These are phyloP conservation scores for Alternaria consortialis DNA, from an alignment of 2,329 filamentous ascomycete genomes.

Conservation along the genomic window DNA sequence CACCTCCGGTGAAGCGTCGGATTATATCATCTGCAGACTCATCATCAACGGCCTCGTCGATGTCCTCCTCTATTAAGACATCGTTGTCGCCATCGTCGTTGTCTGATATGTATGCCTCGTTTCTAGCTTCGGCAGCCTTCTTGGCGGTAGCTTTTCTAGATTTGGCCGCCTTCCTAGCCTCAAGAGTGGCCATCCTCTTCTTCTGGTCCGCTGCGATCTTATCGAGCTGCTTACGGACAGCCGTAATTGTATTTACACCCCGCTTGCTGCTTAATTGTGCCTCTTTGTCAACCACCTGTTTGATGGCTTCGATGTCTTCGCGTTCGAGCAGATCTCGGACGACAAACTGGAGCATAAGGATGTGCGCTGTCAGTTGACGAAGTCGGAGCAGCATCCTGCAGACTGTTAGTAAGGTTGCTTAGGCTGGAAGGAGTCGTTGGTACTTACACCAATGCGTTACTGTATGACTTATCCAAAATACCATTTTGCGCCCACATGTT, in stretches of 20 bases:
- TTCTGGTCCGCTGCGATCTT: slow-evolving; percentile 29
- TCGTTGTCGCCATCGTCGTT: slow-evolving; percentile 17
- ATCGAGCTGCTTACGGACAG: slow-evolving; percentile 44
- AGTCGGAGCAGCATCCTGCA: slow-evolving; percentile 58
- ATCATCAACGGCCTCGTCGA: background rate
- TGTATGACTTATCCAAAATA: slow-evolving; percentile 47
- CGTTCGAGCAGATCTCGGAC: slow-evolving; percentile 57
- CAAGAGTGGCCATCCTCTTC: slow-evolving; percentile 18
- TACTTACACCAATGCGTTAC: slow-evolving; percentile 52
- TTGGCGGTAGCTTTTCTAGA: slow-evolving; percentile 10
- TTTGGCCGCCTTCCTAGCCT: slow-evolving; percentile 13
- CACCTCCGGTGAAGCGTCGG: slow-evolving; percentile 9
- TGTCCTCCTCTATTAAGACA: slow-evolving; percentile 5
- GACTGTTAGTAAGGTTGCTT: background rate
- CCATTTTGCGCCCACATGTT: slow-evolving; percentile 42
- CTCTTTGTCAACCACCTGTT: slow-evolving; percentile 39
- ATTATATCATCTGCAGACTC: background rate
- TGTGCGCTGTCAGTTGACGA: slow-evolving; percentile 61
- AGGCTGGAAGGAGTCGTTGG: too few relatives aligned
- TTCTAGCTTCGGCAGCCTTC: slow-evolving; percentile 9
- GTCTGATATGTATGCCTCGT: slow-evolving; percentile 9
- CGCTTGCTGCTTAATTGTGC: slow-evolving; percentile 17
- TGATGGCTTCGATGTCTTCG: slow-evolving; percentile 58
- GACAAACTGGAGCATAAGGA: slow-evolving; percentile 58
- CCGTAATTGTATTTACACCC: slow-evolving; percentile 29